Evolutionary conservation across 768 basidiomycete genomes (phyloP), one percentile per base, ranked within the genome.

Genomic region (Tephrocybe sp.): DNA sequence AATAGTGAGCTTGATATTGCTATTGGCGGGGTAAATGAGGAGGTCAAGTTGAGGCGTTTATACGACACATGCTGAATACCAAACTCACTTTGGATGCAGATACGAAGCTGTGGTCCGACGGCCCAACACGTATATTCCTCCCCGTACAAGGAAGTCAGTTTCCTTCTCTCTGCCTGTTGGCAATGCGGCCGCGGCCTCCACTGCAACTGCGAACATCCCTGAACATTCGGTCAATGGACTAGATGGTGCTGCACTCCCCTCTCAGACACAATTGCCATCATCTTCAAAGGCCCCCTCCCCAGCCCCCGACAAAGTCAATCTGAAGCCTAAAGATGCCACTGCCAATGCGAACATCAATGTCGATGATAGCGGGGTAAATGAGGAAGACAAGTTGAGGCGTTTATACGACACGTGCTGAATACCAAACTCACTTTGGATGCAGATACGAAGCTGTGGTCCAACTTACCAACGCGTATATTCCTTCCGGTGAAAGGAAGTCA

Each of bases 391-490:
- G 96, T 98, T 56, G 55, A 61, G 82, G 63, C 19, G 39, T 52
- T 57, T 31, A 55, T 43, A 36, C 52, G 42, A 45, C 43, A 51
- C 60, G 42, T 36, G 26, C 31, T 16, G 25, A 32, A 16, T 26
- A 49, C 35, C 31, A 48, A 32, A 53, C 51, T 65, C 39, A 51
- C 36, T 48, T 12, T 34, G 41, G 46, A 50, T 50, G 35, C 63
- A 97, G 94, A 68, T 98, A 92, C 64, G 89, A 90, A 49, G 94
- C 93, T 22, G 97, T 98, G 25, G 86, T 89, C 42, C 88, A 97
- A 49, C 78, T 85, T 26, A 77, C 86, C 15, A 89, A 88, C 60
- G 96, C 95, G 21, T 99, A 99, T 64, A 82, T 98, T 31, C 97
- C 97, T 38, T 96, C 96, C 2, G 92, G 87, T 53, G 93, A 94